Conservation (phyloP, 2,329 filamentous ascomycete species). For the Fusarium continuum region DNA sequence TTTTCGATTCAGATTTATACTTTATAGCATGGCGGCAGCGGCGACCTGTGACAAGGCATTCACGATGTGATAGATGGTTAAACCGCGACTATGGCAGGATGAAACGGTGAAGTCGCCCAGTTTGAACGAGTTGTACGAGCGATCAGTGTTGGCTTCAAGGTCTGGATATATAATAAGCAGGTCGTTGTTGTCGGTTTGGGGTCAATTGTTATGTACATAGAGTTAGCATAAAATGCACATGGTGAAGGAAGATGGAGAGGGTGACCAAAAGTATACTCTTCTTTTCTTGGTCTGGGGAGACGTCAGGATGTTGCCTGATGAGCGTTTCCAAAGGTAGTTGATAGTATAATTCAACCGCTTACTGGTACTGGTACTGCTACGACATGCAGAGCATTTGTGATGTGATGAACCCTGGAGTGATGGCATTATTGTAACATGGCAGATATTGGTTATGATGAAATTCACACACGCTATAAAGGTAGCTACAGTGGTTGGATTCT, state of each 20-base stretch:
- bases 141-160: constrained; percentile 8
- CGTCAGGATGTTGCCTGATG: constrained; percentile 6
- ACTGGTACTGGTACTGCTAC: constrained; percentile 11
- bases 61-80: neutral
- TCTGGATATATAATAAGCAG: constrained; percentile 40
- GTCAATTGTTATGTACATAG: constrained; percentile 37
- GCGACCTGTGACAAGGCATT: constrained; percentile 7
- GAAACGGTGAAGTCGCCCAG: neutral
- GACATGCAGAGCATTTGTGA: neutral
- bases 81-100: neutral
- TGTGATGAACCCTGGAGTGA: neutral
- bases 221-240: constrained; percentile 22
- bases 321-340: constrained; percentile 10
- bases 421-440: neutral
- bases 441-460: no score
- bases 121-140: constrained; percentile 11
- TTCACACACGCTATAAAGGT: no score
- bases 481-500: no score
- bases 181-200: constrained; percentile 33
- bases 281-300: constrained; percentile 17
- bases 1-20: constrained; percentile 36
- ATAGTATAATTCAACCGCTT: constrained; percentile 20
- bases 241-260: constrained; percentile 5
- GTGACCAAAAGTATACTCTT: constrained; percentile 33
- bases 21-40: constrained; percentile 31